Evolutionary conservation across 192 early-diverging fungal species (phyloP).

Genomic region (Umbelopsis sp.): DNA sequence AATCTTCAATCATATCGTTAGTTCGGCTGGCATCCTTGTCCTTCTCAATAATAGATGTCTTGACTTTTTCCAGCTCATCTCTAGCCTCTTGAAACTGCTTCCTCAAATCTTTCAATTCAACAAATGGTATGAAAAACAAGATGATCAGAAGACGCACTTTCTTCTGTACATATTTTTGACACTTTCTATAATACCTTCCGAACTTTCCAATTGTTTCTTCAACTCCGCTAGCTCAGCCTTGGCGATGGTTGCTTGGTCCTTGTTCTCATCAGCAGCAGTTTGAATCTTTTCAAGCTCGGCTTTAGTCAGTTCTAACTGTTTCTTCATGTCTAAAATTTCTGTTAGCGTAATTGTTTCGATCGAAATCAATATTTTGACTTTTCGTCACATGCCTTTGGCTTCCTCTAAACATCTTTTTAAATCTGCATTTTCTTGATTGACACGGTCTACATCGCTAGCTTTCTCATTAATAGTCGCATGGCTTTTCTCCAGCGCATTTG

Average conservation of each 20-base stretch:
- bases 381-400: background rate
- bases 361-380: no score
- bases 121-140: no score
- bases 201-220: no score
- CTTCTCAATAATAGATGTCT: background rate
- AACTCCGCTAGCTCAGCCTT: no score
- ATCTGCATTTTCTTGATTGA: constrained; percentile 31
- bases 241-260: no score
- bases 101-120: background rate
- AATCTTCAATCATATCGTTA: background rate
- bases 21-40: background rate
- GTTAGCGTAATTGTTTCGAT: no score
- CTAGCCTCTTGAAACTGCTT: background rate
- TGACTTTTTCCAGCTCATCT: background rate
- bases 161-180: background rate
- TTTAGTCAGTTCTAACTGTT: no score
- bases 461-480: background rate
- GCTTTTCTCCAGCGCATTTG: background rate
- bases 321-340: no score
- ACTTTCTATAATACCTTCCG: no score
- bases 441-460: constrained; percentile 25
- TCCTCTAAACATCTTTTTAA: constrained; percentile 28
- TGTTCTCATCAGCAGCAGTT: no score
- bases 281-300: no score
- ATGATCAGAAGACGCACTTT: background rate